Conservation (phyloP, 768 basidiomycete species). For the Paxillus involutus region DNA sequence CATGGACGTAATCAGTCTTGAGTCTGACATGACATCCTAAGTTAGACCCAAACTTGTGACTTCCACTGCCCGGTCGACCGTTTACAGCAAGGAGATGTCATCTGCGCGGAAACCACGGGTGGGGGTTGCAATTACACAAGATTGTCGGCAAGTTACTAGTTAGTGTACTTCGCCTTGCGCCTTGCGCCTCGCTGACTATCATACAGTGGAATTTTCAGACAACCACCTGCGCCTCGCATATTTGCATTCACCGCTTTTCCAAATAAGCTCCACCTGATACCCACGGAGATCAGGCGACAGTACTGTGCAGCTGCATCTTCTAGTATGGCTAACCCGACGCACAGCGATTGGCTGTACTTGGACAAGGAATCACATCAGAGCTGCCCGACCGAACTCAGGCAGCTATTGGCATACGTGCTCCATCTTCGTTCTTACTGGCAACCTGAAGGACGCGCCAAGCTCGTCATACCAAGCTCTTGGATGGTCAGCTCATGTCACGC, state of each 20-base stretch:
- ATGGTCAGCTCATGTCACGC: slow-evolving; percentile 15
- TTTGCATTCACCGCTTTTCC: neutral
- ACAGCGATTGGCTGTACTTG: slow-evolving; percentile 5
- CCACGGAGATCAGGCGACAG: neutral
- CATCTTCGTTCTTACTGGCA: slow-evolving; percentile 24
- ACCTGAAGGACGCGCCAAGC: slow-evolving; percentile 13
- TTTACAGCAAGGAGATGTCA: no score
- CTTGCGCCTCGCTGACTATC: no score
- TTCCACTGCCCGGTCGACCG: no score
- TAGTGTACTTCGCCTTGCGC: no score
- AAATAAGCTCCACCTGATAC: slow-evolving; percentile 3
- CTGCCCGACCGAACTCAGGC: slow-evolving; percentile 16
- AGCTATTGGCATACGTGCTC: slow-evolving; percentile 18
- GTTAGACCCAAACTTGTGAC: no score
- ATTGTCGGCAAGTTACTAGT: no score
- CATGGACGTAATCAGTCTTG: no score
- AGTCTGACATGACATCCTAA: no score
- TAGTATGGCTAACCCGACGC: slow-evolving; percentile 5
- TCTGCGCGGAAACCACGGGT: no score
- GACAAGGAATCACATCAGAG: slow-evolving; percentile 9
- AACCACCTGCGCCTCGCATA: neutral
- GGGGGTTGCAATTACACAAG: no score
- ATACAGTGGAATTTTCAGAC: no score
- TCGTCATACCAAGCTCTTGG: slow-evolving; percentile 23
- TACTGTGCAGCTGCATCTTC: neutral